A percentile compares a stretch with the other conserved stretches of the same genome.
These are phyloP conservation scores for Brassica napus DNA, from an alignment of 345 rosid species.

Conservation along the genomic window DNA sequence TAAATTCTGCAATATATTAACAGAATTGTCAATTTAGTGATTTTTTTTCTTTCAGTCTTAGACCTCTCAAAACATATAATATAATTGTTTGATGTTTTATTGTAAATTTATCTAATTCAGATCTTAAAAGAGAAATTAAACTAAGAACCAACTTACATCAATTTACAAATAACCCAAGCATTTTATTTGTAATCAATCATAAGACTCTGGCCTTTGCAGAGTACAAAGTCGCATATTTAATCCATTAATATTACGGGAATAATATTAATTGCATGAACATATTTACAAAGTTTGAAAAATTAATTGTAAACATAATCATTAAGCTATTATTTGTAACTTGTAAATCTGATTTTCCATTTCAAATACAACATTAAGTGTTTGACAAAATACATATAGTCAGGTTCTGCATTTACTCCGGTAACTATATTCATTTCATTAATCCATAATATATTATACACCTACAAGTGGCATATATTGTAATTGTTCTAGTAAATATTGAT, in stretches of 20 bases:
- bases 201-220: background rate
- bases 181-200: no score
- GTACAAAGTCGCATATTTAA: background rate
- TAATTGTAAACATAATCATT: background rate
- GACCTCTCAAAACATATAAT: no score
- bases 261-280: background rate
- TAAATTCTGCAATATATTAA: no score
- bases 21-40: no score
- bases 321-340: background rate
- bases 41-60: no score
- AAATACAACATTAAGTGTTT: background rate
- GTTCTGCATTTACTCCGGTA: background rate
- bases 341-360: background rate
- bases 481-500: background rate
- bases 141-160: no score
- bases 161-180: no score
- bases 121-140: no score
- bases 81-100: no score
- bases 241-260: background rate
- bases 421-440: background rate
- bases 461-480: background rate
- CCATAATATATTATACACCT: no score
- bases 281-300: no score
- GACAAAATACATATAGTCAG: background rate
- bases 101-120: no score